A percentile compares a stretch with the other conserved stretches of the same genome.
phyloP scores from a whole-genome alignment of 768 basidiomycete genomes.

The Russula abietina region DNA sequence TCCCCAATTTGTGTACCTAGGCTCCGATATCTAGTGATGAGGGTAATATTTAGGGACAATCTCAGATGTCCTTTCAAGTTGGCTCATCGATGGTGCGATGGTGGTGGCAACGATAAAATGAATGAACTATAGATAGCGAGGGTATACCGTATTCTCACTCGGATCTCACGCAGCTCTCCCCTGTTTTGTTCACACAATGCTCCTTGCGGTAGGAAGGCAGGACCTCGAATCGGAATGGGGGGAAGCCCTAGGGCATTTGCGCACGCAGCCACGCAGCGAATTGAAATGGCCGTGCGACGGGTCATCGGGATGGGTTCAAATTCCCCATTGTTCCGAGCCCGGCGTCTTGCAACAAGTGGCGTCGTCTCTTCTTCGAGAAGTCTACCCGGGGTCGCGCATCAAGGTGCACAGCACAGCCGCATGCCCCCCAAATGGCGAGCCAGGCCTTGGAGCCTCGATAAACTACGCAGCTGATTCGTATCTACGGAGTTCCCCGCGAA shows the following conservation, averaged over 20 bases:
- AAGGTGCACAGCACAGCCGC: slow-evolving; percentile 17
- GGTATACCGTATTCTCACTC: background rate
- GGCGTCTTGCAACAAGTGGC: background rate
- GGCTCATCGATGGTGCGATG: slow-evolving; percentile 19
- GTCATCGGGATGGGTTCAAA: background rate
- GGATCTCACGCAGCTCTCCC: slow-evolving; percentile 10
- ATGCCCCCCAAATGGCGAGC: slow-evolving; percentile 1
- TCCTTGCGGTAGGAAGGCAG: background rate
- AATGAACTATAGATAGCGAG: slow-evolving; percentile 9
- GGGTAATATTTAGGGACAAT: slow-evolving; percentile 3
- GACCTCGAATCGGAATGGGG: background rate
- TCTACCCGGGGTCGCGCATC: slow-evolving; percentile 4
- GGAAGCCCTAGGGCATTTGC: background rate
- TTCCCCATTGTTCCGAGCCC: no score
- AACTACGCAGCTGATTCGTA: background rate
- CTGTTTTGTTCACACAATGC: background rate
- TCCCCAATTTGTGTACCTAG: background rate
- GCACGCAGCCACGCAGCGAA: background rate
- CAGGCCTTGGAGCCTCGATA: background rate
- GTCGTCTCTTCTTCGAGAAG: background rate
- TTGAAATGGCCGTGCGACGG: slow-evolving; percentile 6
- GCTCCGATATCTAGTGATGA: slow-evolving; percentile 7
- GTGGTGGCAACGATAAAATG: background rate
- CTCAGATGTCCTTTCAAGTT: background rate
- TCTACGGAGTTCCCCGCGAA: background rate